Evolutionary conservation across 2,329 filamentous ascomycete genomes (phyloP), one percentile per base, ranked within the genome.

Genomic region (Colletotrichum truncatum): DNA sequence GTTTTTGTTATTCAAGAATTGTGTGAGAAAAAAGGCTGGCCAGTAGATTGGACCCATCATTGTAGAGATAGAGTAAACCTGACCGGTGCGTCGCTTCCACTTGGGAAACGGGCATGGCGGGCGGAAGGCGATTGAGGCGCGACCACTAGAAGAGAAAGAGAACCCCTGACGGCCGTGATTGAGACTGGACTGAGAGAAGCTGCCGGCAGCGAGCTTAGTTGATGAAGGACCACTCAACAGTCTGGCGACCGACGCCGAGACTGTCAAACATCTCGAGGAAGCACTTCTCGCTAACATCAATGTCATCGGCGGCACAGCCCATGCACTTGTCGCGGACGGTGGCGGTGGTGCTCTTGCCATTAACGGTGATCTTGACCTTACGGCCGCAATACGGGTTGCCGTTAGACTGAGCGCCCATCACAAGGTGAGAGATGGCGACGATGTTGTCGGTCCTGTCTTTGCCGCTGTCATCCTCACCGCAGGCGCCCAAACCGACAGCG

Each of bases 281-380:
- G 67, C 85, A 78, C 70, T 83, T 81, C 66, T 82, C 77, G 69
- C 85, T 87, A 69, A 91, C 82, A 72, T 93, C 91, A 51, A 93
- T 85, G 71, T 83, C 80, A 39, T 75, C 68, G 32, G 71, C 55
- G 51, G 54, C 72, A 76, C 93, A 96, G 71, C 90, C 89, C 78
- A 87, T 86, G 83, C 93, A 96, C 81, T 92, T 93, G 82, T 96
- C 93, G 55, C 85, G 85, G 67, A 94, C 87, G 4, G 71, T 84
- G 67, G 88, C 92, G 3, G 76, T 81, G 70, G 81, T 75, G 2
- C 83, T 84, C 75, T 86, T 85, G 75, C 91, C 91, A 52, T 84
- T 82, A 74, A 81, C 82, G 39, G 72, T 80, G 80, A 94, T 87
- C 69, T 84, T 89, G 73, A 94, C 85, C 51, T 80, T 87, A 80